phyloP scores from a whole-genome alignment of 345 rosid genomes.

The Salix arbutifolia region DNA sequence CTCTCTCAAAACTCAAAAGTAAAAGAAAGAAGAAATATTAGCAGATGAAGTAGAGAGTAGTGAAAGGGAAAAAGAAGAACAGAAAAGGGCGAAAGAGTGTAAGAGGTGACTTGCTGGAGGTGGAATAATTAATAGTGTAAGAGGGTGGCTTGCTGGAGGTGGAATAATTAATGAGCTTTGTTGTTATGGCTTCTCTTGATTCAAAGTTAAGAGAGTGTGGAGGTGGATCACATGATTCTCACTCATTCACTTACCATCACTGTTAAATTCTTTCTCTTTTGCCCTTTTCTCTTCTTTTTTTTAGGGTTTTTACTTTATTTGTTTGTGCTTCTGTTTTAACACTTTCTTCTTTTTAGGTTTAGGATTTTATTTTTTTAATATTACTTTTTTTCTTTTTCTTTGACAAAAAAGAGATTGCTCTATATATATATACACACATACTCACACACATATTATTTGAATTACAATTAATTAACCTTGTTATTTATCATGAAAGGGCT shows the following conservation, averaged over 20 bases:
- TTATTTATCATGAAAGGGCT: too few relatives aligned
- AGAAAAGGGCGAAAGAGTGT: background rate
- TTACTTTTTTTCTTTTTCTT: background rate
- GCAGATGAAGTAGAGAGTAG: background rate
- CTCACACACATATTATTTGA: too few relatives aligned
- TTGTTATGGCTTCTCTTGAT: conserved; percentile 16
- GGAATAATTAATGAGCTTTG: conserved; percentile 19
- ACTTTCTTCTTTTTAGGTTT: background rate
- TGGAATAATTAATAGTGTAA: conserved; percentile 20
- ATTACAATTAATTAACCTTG: too few relatives aligned
- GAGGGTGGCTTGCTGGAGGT: conserved; percentile 23
- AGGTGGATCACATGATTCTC: conserved; percentile 67
- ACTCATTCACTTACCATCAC: conserved; percentile 23
- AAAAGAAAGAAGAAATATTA: background rate
- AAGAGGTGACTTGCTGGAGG: conserved; percentile 21
- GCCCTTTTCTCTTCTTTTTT: background rate
- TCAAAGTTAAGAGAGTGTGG: conserved; percentile 10
- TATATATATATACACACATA: too few relatives aligned
- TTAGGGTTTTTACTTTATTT: background rate
- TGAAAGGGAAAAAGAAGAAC: background rate
- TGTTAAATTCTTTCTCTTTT: background rate
- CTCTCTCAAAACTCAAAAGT: background rate
- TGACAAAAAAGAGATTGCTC: background rate
- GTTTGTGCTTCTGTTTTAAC: background rate
- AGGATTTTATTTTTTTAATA: background rate